Percentiles rank a stretch among this genome's conserved stretches.
Evolutionary conservation across 2,329 filamentous ascomycete genomes (phyloP).

Genomic region (Xylariomycetidae sp.): DNA sequence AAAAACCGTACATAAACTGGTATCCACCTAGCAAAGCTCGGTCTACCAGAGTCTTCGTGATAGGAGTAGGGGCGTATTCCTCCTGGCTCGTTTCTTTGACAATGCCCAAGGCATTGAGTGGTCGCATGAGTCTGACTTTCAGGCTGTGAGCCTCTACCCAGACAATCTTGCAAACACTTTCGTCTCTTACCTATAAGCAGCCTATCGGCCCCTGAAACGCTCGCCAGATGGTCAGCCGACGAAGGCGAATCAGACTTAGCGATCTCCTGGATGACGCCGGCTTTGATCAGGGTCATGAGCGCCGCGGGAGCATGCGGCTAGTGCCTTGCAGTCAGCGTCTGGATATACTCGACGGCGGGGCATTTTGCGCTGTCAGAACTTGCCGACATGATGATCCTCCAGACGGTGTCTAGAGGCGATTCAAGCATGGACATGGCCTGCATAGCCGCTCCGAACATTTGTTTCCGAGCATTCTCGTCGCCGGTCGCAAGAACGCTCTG

Average conservation of each 20-base stretch:
- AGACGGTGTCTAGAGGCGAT: slow-evolving; percentile 9
- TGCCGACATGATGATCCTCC: slow-evolving; percentile 14
- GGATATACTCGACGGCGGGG: background rate
- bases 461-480: slow-evolving; percentile 8
- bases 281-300: slow-evolving; percentile 11
- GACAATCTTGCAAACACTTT: background rate
- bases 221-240: slow-evolving; percentile 9
- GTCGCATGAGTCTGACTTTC: slow-evolving; percentile 31
- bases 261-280: slow-evolving; percentile 12
- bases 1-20: slow-evolving; percentile 10
- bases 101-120: slow-evolving; percentile 9
- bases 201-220: slow-evolving; percentile 7
- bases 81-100: slow-evolving; percentile 9
- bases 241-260: slow-evolving; percentile 9
- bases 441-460: slow-evolving; percentile 9
- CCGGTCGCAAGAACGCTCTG: slow-evolving; percentile 6
- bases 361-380: background rate
- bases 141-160: slow-evolving; percentile 15
- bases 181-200: slow-evolving; percentile 9
- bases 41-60: slow-evolving; percentile 10
- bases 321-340: background rate
- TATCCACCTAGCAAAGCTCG: slow-evolving; percentile 12
- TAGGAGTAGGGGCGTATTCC: slow-evolving; percentile 9
- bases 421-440: slow-evolving; percentile 11
- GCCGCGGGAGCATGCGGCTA: slow-evolving; percentile 12